phyloP scores from a whole-genome alignment of 495 filamentous ascomycete species.

The Lasiosphaeria miniovina region DNA sequence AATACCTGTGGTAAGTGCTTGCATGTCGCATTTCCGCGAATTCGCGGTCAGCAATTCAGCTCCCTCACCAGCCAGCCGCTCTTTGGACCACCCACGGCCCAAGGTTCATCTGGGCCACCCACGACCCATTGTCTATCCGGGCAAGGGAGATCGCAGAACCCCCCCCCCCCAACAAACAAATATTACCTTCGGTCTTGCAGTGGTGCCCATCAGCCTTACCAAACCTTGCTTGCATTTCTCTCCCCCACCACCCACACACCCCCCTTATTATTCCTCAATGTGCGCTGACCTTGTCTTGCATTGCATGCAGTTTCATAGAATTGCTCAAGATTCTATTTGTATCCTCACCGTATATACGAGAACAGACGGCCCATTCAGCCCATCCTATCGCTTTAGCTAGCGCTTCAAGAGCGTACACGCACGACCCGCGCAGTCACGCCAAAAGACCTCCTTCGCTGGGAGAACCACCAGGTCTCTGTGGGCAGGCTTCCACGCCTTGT shows the following conservation, averaged over 20 bases:
- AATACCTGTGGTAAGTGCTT: slow-evolving; percentile 25
- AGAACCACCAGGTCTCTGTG: slow-evolving; percentile 1
- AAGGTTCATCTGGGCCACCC: slow-evolving; percentile 11
- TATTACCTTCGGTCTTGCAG: slow-evolving; percentile 14
- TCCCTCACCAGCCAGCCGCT: slow-evolving; percentile 7
- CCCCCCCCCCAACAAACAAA: slow-evolving; percentile 7
- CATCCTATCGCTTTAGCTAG: not conserved
- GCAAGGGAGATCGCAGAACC: slow-evolving; percentile 14
- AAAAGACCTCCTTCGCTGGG: not conserved
- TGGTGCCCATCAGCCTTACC: slow-evolving; percentile 34
- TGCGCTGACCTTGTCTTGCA: slow-evolving; percentile 19
- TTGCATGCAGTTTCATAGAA: slow-evolving; percentile 10
- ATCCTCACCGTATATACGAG: slow-evolving; percentile 9
- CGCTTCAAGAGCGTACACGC: not conserved
- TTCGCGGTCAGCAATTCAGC: slow-evolving; percentile 14
- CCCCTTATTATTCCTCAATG: slow-evolving; percentile 7
- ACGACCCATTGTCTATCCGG: slow-evolving; percentile 4
- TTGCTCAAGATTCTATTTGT: slow-evolving; percentile 9
- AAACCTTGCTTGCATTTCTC: slow-evolving; percentile 9
- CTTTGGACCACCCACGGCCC: slow-evolving; percentile 8
- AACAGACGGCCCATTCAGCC: not conserved
- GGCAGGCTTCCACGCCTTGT: slow-evolving; percentile 16
- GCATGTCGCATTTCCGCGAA: slow-evolving; percentile 19
- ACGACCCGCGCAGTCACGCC: slow-evolving; percentile 5
- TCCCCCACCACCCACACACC: slow-evolving; percentile 19